Base-by-base conservation (phyloP, 1,139 yeast genomes). In the Debaryomycetaceae sp. region DNA sequence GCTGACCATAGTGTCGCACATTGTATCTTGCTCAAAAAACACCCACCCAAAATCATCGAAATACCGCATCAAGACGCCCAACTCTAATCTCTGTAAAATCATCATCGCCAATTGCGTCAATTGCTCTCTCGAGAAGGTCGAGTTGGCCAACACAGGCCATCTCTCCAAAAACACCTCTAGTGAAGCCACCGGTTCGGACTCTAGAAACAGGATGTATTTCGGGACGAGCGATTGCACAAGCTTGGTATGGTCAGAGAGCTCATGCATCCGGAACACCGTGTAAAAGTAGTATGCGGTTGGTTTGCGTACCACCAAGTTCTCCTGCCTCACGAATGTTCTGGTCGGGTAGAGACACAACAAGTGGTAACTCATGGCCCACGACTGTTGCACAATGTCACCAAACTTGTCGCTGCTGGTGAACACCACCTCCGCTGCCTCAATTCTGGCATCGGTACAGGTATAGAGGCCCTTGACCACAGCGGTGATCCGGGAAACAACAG, bases 141-240 rank as follows among this genome's bases (percentile, higher is more conserved):
- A 30, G 31, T 75, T 67, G 4, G 79, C 39, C 1, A 78, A 35
- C 0, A 78, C 65, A 18, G 66, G 45, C 85, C 85, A 81, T 47
- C 85, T 71, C n/a, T 46, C 42, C 33, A 77, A 60, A 1, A 68
- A 37, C 4, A 29, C 26, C 7, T 9, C 4, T 21, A 28, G 26
- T 11, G 16, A 13, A 10, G 4, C 9, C 18, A 23, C 15, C 9
- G 28, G 23, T 11, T 25, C 20, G 16, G 11, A 11, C 11, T 16
- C 17, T 16, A 30, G 27, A 13, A 23, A 26, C 14, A 27, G 9
- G 5, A 27, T 4, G 16, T 27, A 27, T 19, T 27, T 27, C 8
- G 29, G 29, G 4, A 27, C 22, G 5, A 27, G 24, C 5, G 29
- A 41, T 34, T 0, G 36, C 29, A 10, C 51, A 19, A 12, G 56